Conservation (phyloP, 2,329 filamentous ascomycete genomes). For the Dothideomycetes sp. region DNA sequence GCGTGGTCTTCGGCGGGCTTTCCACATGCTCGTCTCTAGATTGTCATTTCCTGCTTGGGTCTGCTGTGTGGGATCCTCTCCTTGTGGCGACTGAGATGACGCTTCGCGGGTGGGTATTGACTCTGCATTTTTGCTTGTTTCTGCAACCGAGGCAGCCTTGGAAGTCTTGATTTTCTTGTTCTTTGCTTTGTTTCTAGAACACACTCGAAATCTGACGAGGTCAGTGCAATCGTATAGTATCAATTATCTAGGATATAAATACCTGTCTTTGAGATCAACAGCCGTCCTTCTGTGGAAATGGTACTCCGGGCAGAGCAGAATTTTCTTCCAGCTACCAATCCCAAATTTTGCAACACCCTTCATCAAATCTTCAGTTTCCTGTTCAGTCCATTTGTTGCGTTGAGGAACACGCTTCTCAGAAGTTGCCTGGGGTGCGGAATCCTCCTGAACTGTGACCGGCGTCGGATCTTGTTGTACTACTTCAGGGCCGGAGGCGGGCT, state of each 20-base stretch:
- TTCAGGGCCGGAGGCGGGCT: neutral
- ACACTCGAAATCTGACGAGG: too few relatives aligned
- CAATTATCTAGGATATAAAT: too few relatives aligned
- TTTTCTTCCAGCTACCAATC: constrained; percentile 57
- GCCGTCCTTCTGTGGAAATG: constrained; percentile 50
- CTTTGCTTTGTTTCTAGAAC: too few relatives aligned
- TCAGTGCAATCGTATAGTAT: too few relatives aligned
- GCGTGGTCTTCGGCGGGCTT: constrained; percentile 41
- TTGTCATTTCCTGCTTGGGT: neutral
- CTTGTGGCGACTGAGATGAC: neutral
- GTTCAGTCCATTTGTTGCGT: constrained; percentile 51
- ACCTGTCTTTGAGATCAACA: constrained; percentile 55
- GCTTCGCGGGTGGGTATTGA: too few relatives aligned
- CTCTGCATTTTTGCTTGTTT: neutral
- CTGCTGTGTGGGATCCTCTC: neutral
- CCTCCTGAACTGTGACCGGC: neutral
- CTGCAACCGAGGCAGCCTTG: neutral
- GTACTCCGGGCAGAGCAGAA: constrained; percentile 48
- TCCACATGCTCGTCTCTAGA: constrained; percentile 10
- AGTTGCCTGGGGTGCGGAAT: neutral
- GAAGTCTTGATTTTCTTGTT: constrained; percentile 2
- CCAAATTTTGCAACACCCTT: constrained; percentile 52
- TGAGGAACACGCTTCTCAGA: constrained; percentile 3
- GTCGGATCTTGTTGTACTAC: neutral
- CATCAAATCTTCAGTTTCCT: constrained; percentile 50